These are phyloP conservation scores for Pyrrhoderma noxium DNA, from an alignment of 1,284 basidiomycete species.

Conservation along the genomic window DNA sequence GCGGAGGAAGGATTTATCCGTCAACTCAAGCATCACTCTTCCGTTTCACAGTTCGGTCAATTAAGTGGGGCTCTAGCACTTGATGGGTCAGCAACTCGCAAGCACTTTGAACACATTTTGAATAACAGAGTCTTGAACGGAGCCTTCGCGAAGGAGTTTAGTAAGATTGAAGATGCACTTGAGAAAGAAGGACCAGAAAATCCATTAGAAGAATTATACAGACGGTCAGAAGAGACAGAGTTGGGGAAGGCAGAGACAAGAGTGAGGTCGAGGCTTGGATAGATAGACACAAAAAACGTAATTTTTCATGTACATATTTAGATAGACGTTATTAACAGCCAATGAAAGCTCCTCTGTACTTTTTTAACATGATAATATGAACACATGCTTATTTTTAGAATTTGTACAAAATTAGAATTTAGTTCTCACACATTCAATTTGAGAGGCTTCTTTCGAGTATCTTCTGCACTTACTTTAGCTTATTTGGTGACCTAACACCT, in stretches of 20 bases:
- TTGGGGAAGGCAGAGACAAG: slow-evolving; percentile 53
- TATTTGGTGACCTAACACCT: no score
- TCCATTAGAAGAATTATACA: slow-evolving; percentile 49
- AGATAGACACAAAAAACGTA: slow-evolving; percentile 29
- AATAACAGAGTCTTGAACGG: slow-evolving; percentile 55
- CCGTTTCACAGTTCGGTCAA: slow-evolving; percentile 57
- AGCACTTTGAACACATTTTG: slow-evolving; percentile 52
- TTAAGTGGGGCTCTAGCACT: slow-evolving; percentile 49
- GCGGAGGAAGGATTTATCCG: slow-evolving; percentile 58
- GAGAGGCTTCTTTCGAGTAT: not conserved
- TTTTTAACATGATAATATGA: no score
- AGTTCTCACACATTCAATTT: not conserved
- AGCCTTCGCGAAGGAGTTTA: slow-evolving; percentile 51
- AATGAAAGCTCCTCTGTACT: not conserved
- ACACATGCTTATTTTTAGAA: no score
- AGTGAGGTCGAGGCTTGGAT: slow-evolving; percentile 43
- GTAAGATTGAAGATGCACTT: slow-evolving; percentile 47
- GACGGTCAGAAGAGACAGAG: slow-evolving; percentile 42
- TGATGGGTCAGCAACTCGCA: slow-evolving; percentile 40
- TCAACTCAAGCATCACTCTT: slow-evolving; percentile 56
- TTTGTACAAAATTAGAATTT: not conserved
- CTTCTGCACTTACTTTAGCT: no score
- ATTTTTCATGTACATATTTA: no score
- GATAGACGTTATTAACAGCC: no score
- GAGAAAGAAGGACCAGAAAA: slow-evolving; percentile 51